A percentile compares a stretch with the other conserved stretches of the same genome.
Evolutionary conservation across 1,139 yeast species (phyloP).

Genomic region (Suhomyces atakaporum): DNA sequence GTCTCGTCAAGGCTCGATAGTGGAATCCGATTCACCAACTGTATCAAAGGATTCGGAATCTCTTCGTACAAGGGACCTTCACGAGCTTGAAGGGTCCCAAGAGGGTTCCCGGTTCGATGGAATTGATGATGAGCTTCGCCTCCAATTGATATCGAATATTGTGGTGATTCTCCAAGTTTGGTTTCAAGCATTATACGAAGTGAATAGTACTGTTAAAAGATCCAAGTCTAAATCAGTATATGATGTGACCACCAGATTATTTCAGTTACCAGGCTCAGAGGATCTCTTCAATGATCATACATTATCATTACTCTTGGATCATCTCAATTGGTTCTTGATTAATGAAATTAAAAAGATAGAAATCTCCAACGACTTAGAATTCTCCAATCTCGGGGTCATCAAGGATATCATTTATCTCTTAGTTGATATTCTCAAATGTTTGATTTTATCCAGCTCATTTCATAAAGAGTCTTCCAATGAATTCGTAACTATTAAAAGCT

Average conservation of each 20-base stretch:
- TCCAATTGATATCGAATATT: constrained; percentile 31
- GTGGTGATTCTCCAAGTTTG: constrained; percentile 27
- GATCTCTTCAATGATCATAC: constrained; percentile 17
- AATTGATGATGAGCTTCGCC: constrained; percentile 29
- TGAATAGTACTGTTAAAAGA: constrained; percentile 14
- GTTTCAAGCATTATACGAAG: constrained; percentile 23
- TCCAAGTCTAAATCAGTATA: constrained; percentile 6
- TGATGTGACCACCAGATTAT: constrained; percentile 18
- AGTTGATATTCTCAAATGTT: constrained; percentile 26
- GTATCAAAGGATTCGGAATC: background rate
- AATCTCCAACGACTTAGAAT: constrained; percentile 17
- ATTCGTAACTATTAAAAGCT: constrained; percentile 20
- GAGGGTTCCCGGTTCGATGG: constrained; percentile 19
- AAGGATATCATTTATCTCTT: constrained; percentile 32
- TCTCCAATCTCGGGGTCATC: constrained; percentile 23
- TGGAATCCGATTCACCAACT: background rate
- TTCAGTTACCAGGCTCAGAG: constrained; percentile 21
- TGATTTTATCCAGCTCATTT: constrained; percentile 20
- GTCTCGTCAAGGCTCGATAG: too few relatives aligned
- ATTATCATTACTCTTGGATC: constrained; percentile 20
- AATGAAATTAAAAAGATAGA: constrained; percentile 21
- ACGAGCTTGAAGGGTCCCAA: background rate
- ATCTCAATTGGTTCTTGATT: constrained; percentile 24
- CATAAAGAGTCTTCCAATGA: constrained; percentile 19
- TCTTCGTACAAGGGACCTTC: too few relatives aligned